Base-by-base conservation (phyloP, 495 filamentous ascomycete species). In the Choiromyces venosus region DNA sequence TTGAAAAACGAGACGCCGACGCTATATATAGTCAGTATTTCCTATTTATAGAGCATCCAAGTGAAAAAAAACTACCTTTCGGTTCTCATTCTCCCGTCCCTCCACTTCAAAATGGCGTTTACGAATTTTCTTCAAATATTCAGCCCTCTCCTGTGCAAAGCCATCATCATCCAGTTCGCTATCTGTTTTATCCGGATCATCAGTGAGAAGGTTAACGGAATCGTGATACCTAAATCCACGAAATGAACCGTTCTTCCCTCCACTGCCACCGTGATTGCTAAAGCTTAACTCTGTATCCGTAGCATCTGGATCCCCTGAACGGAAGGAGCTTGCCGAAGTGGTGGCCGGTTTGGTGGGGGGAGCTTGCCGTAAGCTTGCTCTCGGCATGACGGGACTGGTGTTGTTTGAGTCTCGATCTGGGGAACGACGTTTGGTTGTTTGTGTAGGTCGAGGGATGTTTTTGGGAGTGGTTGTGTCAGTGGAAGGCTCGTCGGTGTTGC, bases 81-180 rank as follows among this genome's bases (percentile, higher is more conserved):
- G 87, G 71, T 88, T 90, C 33, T 83, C 72, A 21, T 83, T 79
- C 72, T 93, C 91, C 21, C 83, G 81, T 33, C 82, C 84, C 52
- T 87, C 86, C 70, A 91, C 83, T 10, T 90, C 86, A 12, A 86
- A 82, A 25, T 88, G 86, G 44, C 91, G 89, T 79, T 92, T 93
- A 25, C 72, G 73, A 33, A 65, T 67, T 44, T 75, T 81, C 66
- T 65, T 76, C 61, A 81, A 65, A 69, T 81, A 81, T 56, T 75
- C 74, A 40, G 66, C 73, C 38, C 72, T 71, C 65, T 81, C 79
- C 16, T 25, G 44, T 21, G 66, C 52, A 56, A 82, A 81, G 33
- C 74, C 71, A 39, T 73, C 78, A 66, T 81, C 80, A 71, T 81
- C 78, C 38, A 80, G 77, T 37, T 80, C 78, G 52, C 73, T 80